A percentile compares a stretch with the other conserved stretches of the same genome.
phyloP scores from a whole-genome alignment of 2,329 filamentous ascomycete genomes.

The Colletotrichum limetticola region DNA sequence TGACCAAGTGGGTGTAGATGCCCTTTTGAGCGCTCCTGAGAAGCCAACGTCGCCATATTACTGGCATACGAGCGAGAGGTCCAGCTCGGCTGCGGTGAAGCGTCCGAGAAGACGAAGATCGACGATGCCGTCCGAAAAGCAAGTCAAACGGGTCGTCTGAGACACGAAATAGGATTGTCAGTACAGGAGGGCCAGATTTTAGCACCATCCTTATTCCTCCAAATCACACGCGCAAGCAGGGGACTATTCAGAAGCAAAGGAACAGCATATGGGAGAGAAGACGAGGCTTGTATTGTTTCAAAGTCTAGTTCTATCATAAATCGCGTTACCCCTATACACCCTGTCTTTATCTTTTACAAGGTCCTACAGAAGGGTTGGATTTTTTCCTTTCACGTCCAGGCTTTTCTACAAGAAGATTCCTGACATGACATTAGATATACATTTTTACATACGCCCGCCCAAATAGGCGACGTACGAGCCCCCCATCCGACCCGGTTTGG shows the following conservation, averaged over 20 bases:
- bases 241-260: too few relatives aligned
- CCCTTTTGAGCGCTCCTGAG: neutral
- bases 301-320: constrained; percentile 35
- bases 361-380: constrained; percentile 6
- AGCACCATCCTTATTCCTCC: too few relatives aligned
- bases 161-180: neutral
- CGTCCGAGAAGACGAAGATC: neutral
- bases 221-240: too few relatives aligned
- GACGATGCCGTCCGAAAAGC: neutral
- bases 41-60: neutral
- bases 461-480: constrained; percentile 12
- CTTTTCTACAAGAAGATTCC: neutral
- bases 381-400: constrained; percentile 12
- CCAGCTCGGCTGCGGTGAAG: neutral
- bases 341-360: constrained; percentile 5
- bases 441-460: constrained; percentile 29
- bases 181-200: neutral
- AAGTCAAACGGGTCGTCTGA: neutral
- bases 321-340: constrained; percentile 20
- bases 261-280: constrained; percentile 16
- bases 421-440: constrained; percentile 34
- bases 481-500: neutral
- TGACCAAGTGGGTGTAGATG: neutral
- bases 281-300: constrained; percentile 30
- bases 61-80: constrained; percentile 6